Percentiles rank a stretch among this genome's conserved stretches.
These are phyloP conservation scores for Phytophthora idaei DNA, from an alignment of 352 stramenopile species.

Conservation along the genomic window DNA sequence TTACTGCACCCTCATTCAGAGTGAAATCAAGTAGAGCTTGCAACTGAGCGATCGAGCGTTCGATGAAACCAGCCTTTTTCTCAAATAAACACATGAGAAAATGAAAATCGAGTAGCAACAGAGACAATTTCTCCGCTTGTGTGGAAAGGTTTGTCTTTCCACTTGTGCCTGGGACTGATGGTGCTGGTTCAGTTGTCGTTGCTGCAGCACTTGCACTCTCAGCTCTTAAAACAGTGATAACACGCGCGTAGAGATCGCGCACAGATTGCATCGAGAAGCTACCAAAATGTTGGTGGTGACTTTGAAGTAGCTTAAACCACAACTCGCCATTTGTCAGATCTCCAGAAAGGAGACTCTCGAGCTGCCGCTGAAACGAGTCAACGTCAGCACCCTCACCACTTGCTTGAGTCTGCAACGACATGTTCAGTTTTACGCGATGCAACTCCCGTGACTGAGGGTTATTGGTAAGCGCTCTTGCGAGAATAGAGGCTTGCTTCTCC, in stretches of 20 bases:
- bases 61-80: conserved; percentile 54
- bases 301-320: conserved; percentile 64
- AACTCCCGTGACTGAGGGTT: conserved; percentile 61
- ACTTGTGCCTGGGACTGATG: neutral
- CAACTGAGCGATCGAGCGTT: conserved; percentile 67
- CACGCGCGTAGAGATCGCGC: conserved; percentile 72
- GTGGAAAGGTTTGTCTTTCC: neutral
- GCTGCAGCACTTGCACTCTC: conserved; percentile 23
- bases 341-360: conserved; percentile 60
- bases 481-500: conserved; percentile 73
- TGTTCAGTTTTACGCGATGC: conserved; percentile 56
- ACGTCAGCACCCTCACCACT: conserved; percentile 29
- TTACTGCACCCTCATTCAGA: conserved; percentile 13
- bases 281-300: conserved; percentile 65
- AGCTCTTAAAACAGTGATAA: conserved; percentile 55
- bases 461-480: conserved; percentile 50
- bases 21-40: conserved; percentile 73
- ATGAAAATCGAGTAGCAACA: conserved; percentile 55
- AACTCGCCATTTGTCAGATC: conserved; percentile 56
- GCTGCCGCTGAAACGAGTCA: conserved; percentile 33
- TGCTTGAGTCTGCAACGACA: conserved; percentile 34
- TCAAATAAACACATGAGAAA: conserved; percentile 60
- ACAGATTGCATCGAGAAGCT: conserved; percentile 72
- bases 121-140: conserved; percentile 20
- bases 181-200: neutral